phyloP scores from a whole-genome alignment of 2,329 filamentous ascomycete species.

The Nothomitra cinnamomea region DNA sequence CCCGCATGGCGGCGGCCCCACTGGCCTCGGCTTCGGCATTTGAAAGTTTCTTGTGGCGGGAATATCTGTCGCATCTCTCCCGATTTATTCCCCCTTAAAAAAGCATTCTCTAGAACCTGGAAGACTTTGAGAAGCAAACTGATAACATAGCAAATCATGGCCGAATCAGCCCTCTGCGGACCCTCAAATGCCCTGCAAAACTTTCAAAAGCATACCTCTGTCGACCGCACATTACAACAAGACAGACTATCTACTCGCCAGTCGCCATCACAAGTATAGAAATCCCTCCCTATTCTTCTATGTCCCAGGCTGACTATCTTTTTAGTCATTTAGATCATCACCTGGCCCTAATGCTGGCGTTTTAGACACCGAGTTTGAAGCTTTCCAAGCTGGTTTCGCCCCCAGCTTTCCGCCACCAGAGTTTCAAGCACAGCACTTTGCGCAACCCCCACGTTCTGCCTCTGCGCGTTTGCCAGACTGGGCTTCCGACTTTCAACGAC shows the following conservation, averaged over 20 bases:
- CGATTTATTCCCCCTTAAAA: not conserved
- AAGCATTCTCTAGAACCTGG: not conserved
- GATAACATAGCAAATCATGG: conserved; percentile 30
- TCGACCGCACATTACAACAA: conserved; percentile 55
- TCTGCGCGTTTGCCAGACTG: conserved; percentile 22
- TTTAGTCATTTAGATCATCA: conserved; percentile 43
- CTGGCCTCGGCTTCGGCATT: no score
- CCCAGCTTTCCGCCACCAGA: conserved; percentile 18
- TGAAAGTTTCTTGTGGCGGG: no score
- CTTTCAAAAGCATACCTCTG: conserved; percentile 51
- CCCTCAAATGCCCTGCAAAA: conserved; percentile 60
- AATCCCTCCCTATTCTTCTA: not conserved
- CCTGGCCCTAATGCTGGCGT: conserved; percentile 34
- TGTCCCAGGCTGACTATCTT: conserved; percentile 1
- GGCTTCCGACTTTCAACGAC: conserved; percentile 32
- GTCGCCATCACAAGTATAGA: conserved; percentile 34
- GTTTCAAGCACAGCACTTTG: conserved; percentile 7
- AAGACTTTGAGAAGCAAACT: conserved; percentile 3
- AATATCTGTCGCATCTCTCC: no score
- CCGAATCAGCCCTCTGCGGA: conserved; percentile 48
- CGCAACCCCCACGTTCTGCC: conserved; percentile 1
- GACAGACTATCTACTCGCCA: conserved; percentile 44
- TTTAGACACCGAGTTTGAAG: conserved; percentile 50
- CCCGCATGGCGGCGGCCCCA: no score
- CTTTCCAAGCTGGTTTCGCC: conserved; percentile 40